phyloP scores from a whole-genome alignment of 1,284 basidiomycete species.

The Apiotrichum veenhuisii region DNA sequence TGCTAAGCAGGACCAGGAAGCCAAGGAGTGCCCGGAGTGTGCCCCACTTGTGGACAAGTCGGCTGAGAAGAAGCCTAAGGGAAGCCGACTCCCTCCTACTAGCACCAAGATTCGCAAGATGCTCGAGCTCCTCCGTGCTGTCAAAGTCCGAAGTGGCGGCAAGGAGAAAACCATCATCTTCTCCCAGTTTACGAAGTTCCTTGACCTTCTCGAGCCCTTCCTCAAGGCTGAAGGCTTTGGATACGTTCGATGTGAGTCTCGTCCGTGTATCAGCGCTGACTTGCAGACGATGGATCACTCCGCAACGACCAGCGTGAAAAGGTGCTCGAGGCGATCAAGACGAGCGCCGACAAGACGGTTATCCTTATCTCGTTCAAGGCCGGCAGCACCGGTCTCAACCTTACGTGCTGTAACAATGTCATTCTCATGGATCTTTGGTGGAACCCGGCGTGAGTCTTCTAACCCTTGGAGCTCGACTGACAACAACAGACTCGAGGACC shows the following conservation, averaged over 20 bases:
- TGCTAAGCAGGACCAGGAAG: conserved; percentile 14
- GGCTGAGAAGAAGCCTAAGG: neutral
- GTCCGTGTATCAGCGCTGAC: neutral
- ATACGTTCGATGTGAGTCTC: conserved; percentile 78
- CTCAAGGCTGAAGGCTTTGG: conserved; percentile 62
- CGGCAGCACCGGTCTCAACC: conserved; percentile 77
- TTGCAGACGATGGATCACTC: conserved; percentile 82
- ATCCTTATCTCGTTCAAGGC: conserved; percentile 97
- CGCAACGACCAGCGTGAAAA: conserved; percentile 67
- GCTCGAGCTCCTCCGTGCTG: conserved; percentile 64
- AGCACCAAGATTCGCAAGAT: conserved; percentile 88
- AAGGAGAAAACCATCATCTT: conserved; percentile 80
- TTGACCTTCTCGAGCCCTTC: conserved; percentile 82
- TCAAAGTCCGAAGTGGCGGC: conserved; percentile 61
- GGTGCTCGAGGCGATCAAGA: conserved; percentile 69
- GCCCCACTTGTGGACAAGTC: conserved; percentile 14
- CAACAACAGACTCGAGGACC: conserved; percentile 61
- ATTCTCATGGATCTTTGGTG: conserved; percentile 93
- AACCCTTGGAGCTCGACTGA: neutral
- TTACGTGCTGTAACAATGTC: conserved; percentile 92
- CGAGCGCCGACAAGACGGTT: conserved; percentile 58
- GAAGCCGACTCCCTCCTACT: conserved; percentile 55
- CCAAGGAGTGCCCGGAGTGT: conserved; percentile 61
- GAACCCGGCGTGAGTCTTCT: conserved; percentile 62
- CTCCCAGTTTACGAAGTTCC: conserved; percentile 76